phyloP scores from a whole-genome alignment of 2,329 filamentous ascomycete species.

The Venturia effusa region DNA sequence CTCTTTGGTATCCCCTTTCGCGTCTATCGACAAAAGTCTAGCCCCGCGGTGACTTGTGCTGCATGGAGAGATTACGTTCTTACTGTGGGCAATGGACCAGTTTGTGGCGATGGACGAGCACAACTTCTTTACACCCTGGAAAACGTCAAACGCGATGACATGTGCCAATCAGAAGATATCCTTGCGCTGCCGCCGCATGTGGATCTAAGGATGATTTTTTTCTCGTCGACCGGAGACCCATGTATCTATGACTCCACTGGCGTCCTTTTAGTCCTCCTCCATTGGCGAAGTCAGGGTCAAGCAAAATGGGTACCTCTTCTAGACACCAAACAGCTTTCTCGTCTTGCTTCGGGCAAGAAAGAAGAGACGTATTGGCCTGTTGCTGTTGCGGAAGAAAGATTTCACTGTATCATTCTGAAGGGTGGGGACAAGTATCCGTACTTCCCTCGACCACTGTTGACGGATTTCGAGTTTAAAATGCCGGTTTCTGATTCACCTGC shows the following conservation, averaged over 20 bases:
- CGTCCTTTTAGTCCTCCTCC: constrained; percentile 73
- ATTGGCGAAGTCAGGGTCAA: constrained; percentile 79
- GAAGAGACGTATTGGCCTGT: constrained; percentile 91
- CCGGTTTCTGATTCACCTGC: constrained; percentile 54
- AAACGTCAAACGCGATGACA: constrained; percentile 84
- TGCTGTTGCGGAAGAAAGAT: constrained; percentile 79
- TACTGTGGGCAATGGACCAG: constrained; percentile 84
- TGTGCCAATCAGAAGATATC: constrained; percentile 89
- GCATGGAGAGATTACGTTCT: constrained; percentile 96
- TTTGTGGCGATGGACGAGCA: constrained; percentile 66
- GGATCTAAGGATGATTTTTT: constrained; percentile 74
- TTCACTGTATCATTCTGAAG: constrained; percentile 98
- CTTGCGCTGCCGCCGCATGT: constrained; percentile 70
- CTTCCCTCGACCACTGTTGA: constrained; percentile 80
- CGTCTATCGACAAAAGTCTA: constrained; percentile 84
- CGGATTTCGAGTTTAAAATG: constrained; percentile 85
- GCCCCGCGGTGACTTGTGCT: constrained; percentile 81
- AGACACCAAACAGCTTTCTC: constrained; percentile 74
- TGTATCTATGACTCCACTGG: constrained; percentile 94
- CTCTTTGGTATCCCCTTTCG: constrained; percentile 83
- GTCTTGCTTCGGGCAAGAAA: constrained; percentile 74
- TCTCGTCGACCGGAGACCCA: constrained; percentile 75
- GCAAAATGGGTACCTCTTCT: constrained; percentile 87
- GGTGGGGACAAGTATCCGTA: constrained; percentile 87
- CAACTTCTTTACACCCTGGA: constrained; percentile 84